Evolutionary conservation across 2,329 filamentous ascomycete species (phyloP), one percentile per base, ranked within the genome.

Genomic region (Botrytis deweyae): DNA sequence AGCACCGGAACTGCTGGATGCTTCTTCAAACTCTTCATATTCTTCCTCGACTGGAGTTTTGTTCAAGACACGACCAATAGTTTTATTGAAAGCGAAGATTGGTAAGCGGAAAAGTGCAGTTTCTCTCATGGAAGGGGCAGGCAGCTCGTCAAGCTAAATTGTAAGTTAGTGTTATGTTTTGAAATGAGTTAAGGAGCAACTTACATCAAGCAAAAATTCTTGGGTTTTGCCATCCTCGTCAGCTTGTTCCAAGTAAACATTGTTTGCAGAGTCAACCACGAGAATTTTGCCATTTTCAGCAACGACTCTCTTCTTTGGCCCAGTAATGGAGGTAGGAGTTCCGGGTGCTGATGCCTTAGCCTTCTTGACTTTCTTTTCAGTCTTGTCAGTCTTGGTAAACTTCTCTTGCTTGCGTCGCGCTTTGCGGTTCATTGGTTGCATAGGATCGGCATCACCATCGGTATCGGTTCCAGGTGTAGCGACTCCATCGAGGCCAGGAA

Each of bases 281-380:
- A 99, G 86, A 0, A 97, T 87, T 86, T 98, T 99, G 78, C 96
- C 96, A 79, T 99, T 99, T 86, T 97, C 92, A 3, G 95, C 95
- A 40, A 95, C 89, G 25, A 98, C 93, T 52, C 93, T 88, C 87
- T 95, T 97, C 84, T 93, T 93, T 49, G 92, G 87, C 33, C 95
- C 94, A 55, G 90, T 88, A 18, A 90, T 89, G 72, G 86, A 83
- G 80, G 82, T 75, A 78, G 82, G 75, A 75, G 81, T 75, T 81
- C 82, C 74, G 78, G 80, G 70, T 76, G 79, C 74, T 76, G 81
- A 77, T 77, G 83, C 82, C 81, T 84, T 83, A n/a, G 83, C 81
- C 82, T 85, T 85, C 79, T 88, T 87, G 33, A 84, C 83, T 73
- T 89, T 88, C 82, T 89, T 89, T 25, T 84, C 85, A 61, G 88